A percentile compares a stretch with the other conserved stretches of the same genome.
Evolutionary conservation across 1,284 basidiomycete genomes (phyloP).

Genomic region (Microbotryum violaceum): DNA sequence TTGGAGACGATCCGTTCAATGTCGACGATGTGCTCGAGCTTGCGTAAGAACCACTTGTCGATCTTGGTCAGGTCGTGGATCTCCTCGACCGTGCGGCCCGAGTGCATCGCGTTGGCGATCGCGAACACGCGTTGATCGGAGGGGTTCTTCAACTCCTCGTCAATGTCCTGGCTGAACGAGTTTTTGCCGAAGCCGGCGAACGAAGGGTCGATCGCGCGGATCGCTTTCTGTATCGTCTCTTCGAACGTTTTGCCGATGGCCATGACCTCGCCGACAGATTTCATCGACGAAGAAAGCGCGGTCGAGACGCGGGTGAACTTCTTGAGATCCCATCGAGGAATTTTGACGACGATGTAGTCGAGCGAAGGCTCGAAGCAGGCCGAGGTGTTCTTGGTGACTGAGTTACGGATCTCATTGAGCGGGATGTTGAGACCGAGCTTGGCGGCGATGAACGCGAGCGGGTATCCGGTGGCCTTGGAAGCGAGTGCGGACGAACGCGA

Average conservation of each 20-base stretch:
- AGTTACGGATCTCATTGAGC: constrained; percentile 95
- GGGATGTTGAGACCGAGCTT: constrained; percentile 95
- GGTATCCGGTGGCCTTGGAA: constrained; percentile 98
- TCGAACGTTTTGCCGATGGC: constrained; percentile 96
- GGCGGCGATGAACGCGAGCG: constrained; percentile 96
- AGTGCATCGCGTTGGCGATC: constrained; percentile 76
- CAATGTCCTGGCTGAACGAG: constrained; percentile 54
- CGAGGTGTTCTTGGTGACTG: constrained; percentile 88
- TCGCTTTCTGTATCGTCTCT: constrained; percentile 97
- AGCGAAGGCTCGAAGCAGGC: constrained; percentile 99
- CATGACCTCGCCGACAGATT: constrained; percentile 99
- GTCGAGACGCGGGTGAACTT: constrained; percentile 91
- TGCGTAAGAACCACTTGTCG: constrained; percentile 99
- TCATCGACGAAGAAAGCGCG: constrained; percentile 87
- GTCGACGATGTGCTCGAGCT: constrained; percentile 93
- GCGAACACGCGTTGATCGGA: constrained; percentile 90
- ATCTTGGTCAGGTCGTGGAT: constrained; percentile 96
- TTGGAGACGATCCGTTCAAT: constrained; percentile 62
- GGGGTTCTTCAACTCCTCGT: constrained; percentile 77
- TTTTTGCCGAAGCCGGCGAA: constrained; percentile 93
- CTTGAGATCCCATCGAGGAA: constrained; percentile 97
- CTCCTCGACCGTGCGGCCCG: constrained; percentile 88
- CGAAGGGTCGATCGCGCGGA: constrained; percentile 88
- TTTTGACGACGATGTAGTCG: constrained; percentile 97
- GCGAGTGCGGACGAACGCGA: constrained; percentile 62